A percentile compares a stretch with the other conserved stretches of the same genome.
Conservation (phyloP, 345 rosid species). For the Murraya paniculata region DNA sequence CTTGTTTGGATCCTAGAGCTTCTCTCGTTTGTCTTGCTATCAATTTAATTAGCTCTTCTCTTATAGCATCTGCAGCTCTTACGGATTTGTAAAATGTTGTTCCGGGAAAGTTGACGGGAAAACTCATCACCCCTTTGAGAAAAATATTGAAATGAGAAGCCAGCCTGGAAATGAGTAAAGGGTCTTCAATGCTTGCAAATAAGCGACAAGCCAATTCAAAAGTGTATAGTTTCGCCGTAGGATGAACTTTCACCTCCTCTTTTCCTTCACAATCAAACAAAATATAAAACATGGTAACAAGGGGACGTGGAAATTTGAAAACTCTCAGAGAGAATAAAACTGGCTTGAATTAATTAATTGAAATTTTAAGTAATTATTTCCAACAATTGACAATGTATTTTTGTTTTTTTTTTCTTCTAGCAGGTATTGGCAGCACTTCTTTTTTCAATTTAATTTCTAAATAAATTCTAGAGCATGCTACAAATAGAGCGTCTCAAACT, state of each 20-base stretch:
- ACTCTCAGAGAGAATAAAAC: too few relatives aligned
- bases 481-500: too few relatives aligned
- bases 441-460: too few relatives aligned
- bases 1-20: neutral
- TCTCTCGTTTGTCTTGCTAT: neutral
- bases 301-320: too few relatives aligned
- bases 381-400: too few relatives aligned
- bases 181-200: constrained; percentile 7
- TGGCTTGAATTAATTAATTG: too few relatives aligned
- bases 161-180: neutral
- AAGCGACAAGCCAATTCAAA: constrained; percentile 11
- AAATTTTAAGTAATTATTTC: too few relatives aligned
- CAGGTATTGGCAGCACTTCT: too few relatives aligned
- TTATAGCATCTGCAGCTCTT: neutral
- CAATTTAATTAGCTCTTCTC: constrained; percentile 5
- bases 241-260: constrained; percentile 8
- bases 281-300: too few relatives aligned
- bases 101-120: neutral
- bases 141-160: neutral
- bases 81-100: neutral
- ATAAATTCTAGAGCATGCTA: too few relatives aligned
- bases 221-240: neutral
- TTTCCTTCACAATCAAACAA: neutral
- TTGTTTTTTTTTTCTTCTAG: too few relatives aligned
- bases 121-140: neutral